phyloP scores from a whole-genome alignment of 83 land plant genomes.

The Isoetes engelmannii region DNA sequence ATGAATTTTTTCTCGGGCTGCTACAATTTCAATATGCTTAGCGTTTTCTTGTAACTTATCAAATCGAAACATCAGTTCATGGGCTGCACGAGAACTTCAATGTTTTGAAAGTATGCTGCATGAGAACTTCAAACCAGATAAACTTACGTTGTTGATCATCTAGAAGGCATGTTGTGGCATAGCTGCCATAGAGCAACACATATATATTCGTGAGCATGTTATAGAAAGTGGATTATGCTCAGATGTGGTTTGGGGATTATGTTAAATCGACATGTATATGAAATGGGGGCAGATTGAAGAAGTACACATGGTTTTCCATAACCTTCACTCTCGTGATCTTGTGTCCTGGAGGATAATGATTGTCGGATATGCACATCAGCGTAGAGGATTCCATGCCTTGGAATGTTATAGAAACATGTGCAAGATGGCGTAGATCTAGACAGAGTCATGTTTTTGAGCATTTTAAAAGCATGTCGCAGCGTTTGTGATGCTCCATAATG shows the following conservation, averaged over 20 bases:
- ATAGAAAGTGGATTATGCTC: conserved; percentile 5
- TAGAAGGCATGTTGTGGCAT: background rate
- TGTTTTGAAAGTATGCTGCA: background rate
- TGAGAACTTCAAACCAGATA: background rate
- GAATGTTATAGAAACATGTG: background rate
- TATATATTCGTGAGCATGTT: conserved; percentile 14
- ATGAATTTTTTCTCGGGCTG: too few species aligned
- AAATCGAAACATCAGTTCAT: background rate
- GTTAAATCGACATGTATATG: conserved; percentile 13
- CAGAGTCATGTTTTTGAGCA: conserved; percentile 13
- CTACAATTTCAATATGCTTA: too few species aligned
- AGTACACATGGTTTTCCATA: conserved; percentile 12
- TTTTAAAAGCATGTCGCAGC: conserved; percentile 19
- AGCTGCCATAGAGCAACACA: background rate
- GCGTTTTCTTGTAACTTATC: too few species aligned
- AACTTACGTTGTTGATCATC: background rate
- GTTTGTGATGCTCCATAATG: conserved; percentile 12
- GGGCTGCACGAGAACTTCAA: background rate
- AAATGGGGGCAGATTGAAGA: conserved; percentile 9
- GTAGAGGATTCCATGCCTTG: too few species aligned
- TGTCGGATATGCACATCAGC: too few species aligned
- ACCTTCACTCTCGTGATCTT: conserved; percentile 21
- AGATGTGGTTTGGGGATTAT: conserved; percentile 15
- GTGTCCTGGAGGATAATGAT: conserved; percentile 15
- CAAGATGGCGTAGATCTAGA: conserved; percentile 15